A percentile compares a stretch with the other conserved stretches of the same genome.
phyloP scores from a whole-genome alignment of 495 filamentous ascomycete species.

The Aspergillus olivimuriae region DNA sequence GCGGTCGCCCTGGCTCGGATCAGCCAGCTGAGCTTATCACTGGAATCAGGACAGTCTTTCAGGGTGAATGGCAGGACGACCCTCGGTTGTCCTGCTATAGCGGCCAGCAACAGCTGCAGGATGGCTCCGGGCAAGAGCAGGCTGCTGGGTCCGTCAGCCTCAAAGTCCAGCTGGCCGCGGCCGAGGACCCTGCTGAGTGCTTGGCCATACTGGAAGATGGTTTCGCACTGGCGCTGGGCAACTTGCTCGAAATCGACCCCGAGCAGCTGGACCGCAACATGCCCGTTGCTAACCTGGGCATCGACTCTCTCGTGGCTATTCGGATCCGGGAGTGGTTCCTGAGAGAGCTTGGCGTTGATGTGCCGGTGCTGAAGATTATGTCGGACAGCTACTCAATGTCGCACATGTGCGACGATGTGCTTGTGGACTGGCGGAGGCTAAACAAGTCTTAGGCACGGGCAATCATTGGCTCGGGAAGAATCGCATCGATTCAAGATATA shows the following conservation, averaged over 20 bases:
- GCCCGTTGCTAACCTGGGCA: conserved; percentile 21
- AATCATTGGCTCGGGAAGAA: too few relatives aligned
- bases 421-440: background rate
- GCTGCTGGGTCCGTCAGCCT: conserved; percentile 20
- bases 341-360: conserved; percentile 31
- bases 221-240: conserved; percentile 3
- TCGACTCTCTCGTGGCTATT: conserved; percentile 32
- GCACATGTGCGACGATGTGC: background rate
- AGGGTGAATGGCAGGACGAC: background rate
- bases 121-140: background rate
- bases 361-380: conserved; percentile 49
- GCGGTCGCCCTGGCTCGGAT: background rate
- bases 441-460: too few relatives aligned
- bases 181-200: conserved; percentile 15
- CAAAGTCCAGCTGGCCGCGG: conserved; percentile 2
- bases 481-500: too few relatives aligned
- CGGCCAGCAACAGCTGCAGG: background rate
- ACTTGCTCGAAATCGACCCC: conserved; percentile 5
- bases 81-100: background rate
- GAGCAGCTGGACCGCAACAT: conserved; percentile 1
- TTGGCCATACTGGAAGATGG: conserved; percentile 15
- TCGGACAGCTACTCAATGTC: conserved; percentile 11
- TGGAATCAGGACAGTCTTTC: background rate
- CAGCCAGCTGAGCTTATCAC: background rate
- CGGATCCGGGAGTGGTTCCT: conserved; percentile 31